Base-by-base conservation (phyloP, 2,329 filamentous ascomycete genomes). In the Knoxdaviesia capensis region DNA sequence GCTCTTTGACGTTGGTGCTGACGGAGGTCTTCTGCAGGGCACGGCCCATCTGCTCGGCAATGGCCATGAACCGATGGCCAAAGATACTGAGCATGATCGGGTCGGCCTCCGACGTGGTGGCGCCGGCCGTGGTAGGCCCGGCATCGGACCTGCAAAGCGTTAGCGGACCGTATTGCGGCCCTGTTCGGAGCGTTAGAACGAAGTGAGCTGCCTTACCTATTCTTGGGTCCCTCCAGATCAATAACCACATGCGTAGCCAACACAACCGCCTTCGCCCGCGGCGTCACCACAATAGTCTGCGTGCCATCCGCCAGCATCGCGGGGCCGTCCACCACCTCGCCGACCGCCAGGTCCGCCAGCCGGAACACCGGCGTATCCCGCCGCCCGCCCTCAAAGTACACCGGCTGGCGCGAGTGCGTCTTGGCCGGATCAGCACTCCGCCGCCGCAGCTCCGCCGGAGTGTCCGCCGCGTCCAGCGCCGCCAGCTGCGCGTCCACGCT, bases 241-340 rank as follows among this genome's bases (percentile, higher is more conserved):
- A 94, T 87, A 6, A 94, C 70, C 6, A 94, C 84, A 51, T 94
- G 88, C 0, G 86, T 93, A 47, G 84, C 69, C 11, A 93, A 76
- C 32, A 94, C 67, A 29, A 86, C 60, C 0, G 87, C 88, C 28
- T 74, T 73, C 3, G 85, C 74, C 31, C 71, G 72, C 0, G 87
- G 88, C 0, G 83, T 82, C 3, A 94, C 77, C 0, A 94, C 83
- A 47, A 96, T 90, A 0, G 88, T 96, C 58, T 94, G 88, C 1
- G 82, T 87, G 6, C 80, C 80, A 53, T 88, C 87, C 2, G 84
- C 84, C 44, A 94, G 69, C 59, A 94, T 83, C 0, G 86, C 86
- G 1, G 87, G 87, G 0, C 87, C 87, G 40, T 68, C 64, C 42
- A 94, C 65, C 20, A 74, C 71, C 46, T 86, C 76, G 2, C 86